Base-by-base conservation (phyloP, 371 early-diverging fungal species). In the Funneliformis caledonium region DNA sequence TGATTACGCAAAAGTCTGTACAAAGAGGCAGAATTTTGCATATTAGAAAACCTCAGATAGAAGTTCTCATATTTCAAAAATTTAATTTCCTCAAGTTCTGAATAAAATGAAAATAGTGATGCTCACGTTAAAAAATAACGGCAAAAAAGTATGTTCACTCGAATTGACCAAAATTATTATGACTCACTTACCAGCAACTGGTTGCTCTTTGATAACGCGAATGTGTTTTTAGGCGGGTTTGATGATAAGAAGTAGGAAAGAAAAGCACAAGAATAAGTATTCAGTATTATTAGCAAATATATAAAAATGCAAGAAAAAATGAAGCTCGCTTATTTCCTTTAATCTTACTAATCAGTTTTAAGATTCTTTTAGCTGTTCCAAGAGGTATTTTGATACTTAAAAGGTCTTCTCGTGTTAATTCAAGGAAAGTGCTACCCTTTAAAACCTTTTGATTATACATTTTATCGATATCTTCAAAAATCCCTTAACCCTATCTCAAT, bases 191-290 rank as follows among this genome's bases (percentile, higher is more conserved):
- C 67, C 33, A 33, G 22, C 37, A 67, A 37, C 14, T 4, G 67
- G 72, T 72, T 72, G 50, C 10, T 50, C 72, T 47, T 50, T 19
- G 47, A 72, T 72, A 50, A 72, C 72, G 16, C 47, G 22, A 50
- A 47, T 9, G 14, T 11, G 9, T 67, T 67, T 67, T 67, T 8
- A 9, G 68, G 37, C n/a, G 42, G 43, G 59, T 56, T 75, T 75
- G 22, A 75, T 60, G 76, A 75, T 60, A 75, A 75, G 76, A 75
- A 75, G 52, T 60, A 75, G 37, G 60, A 75, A 75, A 75, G 75
- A 75, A 75, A 75, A 75, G 76, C 76, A 76, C 42, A 76, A 60
- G 76, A 76, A 60, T 76, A 76, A 62, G 76, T 62, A 76, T 76
- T 76, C 76, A 19, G 8, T 76, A 61, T 76, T 76, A 61, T 76